Percentiles rank a stretch among this genome's conserved stretches.
phyloP scores from a whole-genome alignment of 179 eudicot genomes.

The Actinidia arguta region DNA sequence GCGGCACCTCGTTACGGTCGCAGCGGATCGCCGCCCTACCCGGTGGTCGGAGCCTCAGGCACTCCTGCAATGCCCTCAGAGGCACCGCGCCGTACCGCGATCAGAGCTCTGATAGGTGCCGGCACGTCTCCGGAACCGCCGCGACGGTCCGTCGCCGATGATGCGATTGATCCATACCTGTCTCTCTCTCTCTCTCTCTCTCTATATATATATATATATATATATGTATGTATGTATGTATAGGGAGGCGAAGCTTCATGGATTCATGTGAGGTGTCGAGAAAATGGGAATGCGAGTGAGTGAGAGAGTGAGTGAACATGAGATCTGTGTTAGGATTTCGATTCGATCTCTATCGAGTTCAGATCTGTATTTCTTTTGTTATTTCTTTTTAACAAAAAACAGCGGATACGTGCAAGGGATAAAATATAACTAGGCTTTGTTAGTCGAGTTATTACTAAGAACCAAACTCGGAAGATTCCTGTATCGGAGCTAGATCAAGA shows the following conservation, averaged over 20 bases:
- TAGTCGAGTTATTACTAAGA: too few relatives aligned
- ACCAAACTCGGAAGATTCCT: too few relatives aligned
- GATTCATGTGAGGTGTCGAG: background rate
- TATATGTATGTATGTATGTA: background rate
- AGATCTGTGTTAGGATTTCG: slow-evolving; percentile 18
- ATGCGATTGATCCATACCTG: slow-evolving; percentile 25
- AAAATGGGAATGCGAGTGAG: background rate
- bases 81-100: slow-evolving; percentile 51
- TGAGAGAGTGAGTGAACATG: background rate
- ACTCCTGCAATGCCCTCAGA: slow-evolving; percentile 47
- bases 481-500: too few relatives aligned
- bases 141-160: slow-evolving; percentile 11
- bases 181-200: background rate
- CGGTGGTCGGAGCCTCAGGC: slow-evolving; percentile 52
- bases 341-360: slow-evolving; percentile 2
- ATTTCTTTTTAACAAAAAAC: too few relatives aligned
- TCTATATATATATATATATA: too few relatives aligned
- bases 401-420: too few relatives aligned
- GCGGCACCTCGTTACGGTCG: slow-evolving; percentile 39
- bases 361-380: slow-evolving; percentile 22
- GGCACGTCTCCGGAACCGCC: slow-evolving; percentile 27
- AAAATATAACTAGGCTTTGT: too few relatives aligned
- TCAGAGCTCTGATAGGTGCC: slow-evolving; percentile 57
- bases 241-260: slow-evolving; percentile 3
- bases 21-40: slow-evolving; percentile 62